phyloP scores from a whole-genome alignment of 805 yeast species.

The Nakazawaea laoshanensis region DNA sequence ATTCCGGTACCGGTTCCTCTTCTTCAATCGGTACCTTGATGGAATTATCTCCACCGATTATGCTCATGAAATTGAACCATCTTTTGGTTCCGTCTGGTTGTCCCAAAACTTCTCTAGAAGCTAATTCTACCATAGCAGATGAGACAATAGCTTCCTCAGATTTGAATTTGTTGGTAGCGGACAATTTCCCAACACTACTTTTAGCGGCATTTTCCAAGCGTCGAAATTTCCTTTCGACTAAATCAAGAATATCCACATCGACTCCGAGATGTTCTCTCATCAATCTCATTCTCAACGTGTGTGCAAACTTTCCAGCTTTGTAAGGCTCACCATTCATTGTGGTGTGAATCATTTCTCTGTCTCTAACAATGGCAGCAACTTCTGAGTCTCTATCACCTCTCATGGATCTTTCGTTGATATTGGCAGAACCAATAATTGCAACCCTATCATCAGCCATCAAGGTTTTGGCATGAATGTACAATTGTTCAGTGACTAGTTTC shows the following conservation, averaged over 20 bases:
- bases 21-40: conserved; percentile 13
- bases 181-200: conserved; percentile 29
- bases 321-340: conserved; percentile 78
- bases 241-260: conserved; percentile 77
- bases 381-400: conserved; percentile 92
- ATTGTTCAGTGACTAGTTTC: conserved; percentile 76
- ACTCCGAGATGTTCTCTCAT: conserved; percentile 98
- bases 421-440: conserved; percentile 95
- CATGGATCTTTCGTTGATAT: conserved; percentile 94
- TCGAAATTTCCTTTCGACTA: conserved; percentile 65
- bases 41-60: conserved; percentile 13
- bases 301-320: conserved; percentile 81
- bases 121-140: conserved; percentile 71
- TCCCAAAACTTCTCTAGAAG: conserved; percentile 57
- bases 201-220: conserved; percentile 37
- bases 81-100: conserved; percentile 36
- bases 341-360: conserved; percentile 60
- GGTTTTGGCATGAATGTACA: conserved; percentile 88
- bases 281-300: conserved; percentile 76
- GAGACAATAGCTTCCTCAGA: conserved; percentile 24
- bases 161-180: conserved; percentile 35
- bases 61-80: conserved; percentile 28
- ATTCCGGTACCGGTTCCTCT: conserved; percentile 12
- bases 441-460: conserved; percentile 89
- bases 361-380: conserved; percentile 83